Evolutionary conservation across 2,329 filamentous ascomycete species (phyloP).

Genomic region (Botrytis elliptica): DNA sequence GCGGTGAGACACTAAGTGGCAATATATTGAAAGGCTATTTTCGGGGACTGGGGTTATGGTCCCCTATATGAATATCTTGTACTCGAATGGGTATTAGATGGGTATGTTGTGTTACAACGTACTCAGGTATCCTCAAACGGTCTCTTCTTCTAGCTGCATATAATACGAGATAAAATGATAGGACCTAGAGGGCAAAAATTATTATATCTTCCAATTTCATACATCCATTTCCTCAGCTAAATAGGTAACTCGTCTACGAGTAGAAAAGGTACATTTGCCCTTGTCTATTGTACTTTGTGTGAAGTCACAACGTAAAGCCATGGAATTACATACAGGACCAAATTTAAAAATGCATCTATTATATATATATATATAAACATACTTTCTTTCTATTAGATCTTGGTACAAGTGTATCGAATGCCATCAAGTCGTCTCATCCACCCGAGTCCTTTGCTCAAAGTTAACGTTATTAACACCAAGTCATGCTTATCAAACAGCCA

Average conservation of each 20-base stretch:
- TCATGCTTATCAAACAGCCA: constrained; percentile 7
- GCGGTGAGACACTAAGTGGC: constrained; percentile 12
- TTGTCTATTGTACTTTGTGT: neutral
- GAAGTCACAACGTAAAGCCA: neutral
- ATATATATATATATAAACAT: neutral
- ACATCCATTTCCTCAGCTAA: neutral
- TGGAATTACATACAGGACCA: neutral
- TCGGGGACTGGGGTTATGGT: neutral
- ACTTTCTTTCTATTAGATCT: neutral
- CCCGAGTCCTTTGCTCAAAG: neutral
- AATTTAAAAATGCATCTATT: neutral
- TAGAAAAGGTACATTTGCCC: neutral
- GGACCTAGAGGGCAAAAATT: neutral
- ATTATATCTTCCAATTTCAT: neutral
- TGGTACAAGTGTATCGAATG: neutral
- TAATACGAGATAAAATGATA: neutral
- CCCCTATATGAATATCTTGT: constrained; percentile 8
- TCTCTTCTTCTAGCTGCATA: neutral
- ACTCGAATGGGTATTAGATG: neutral
- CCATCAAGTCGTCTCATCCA: neutral
- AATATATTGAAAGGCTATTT: constrained; percentile 17
- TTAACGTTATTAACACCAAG: neutral
- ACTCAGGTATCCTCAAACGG: neutral
- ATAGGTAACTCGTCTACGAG: neutral
- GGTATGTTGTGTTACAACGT: neutral